Evolutionary conservation across 2,329 filamentous ascomycete species (phyloP), one percentile per base, ranked within the genome.

Genomic region (Penicillium thymicola): DNA sequence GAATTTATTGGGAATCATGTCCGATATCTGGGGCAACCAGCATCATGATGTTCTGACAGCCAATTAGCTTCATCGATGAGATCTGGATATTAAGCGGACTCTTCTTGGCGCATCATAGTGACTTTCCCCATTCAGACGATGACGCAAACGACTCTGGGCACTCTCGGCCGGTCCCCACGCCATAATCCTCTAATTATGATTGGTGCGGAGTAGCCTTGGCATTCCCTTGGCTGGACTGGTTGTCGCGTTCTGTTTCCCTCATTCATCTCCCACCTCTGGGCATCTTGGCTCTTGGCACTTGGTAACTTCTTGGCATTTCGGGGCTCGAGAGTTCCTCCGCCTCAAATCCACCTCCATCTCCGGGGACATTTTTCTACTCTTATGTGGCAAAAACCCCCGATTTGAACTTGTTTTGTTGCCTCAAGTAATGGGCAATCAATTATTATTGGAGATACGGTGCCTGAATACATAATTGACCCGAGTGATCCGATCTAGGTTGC

Each of bases 61-160:
- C 54, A 66, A 64, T 65, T 38, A 57, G 2, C 13, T 37, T 8
- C 2, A 0, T 5, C 28, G 57, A 59, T 59, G 58, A 60, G 11
- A 28, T 16, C 4, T 60, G 46, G 49, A 45, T 44, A 42, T 48
- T 9, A 28, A 49, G 55, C 59, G 57, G 59, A 60, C 49, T 13
- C 14, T 37, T 13, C 63, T 65, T 65, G 64, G 62, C 64, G 27
- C 30, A 45, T 42, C 32, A 32, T 18, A 43, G 18, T 28, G 16
- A 30, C 23, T 23, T 50, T 28, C 34, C 43, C 34, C 30, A 54
- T 55, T 55, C 27, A 49, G 36, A 11, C 7, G 23, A 59, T 66
- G 64, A 66, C 64, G 64, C 59, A 66, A 50, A 64, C 56, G 61
- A 64, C 57, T 52, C 63, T 65, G 45, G 64, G 61, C 62, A 38